phyloP scores from a whole-genome alignment of 129 eudicot genomes.

The Rutidosis leptorrhynchoides region DNA sequence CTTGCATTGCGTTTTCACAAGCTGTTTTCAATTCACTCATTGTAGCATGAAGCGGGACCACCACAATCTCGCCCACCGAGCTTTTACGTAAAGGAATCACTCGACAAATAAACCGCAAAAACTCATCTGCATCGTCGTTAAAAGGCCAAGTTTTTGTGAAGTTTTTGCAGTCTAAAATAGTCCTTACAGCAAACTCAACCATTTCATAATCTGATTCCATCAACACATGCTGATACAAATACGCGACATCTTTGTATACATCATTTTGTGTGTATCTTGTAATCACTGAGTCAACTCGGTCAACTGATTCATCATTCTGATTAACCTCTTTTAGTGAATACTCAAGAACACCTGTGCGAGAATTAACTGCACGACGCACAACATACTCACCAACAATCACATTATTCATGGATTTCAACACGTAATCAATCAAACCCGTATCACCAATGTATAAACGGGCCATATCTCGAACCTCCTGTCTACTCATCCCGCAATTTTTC shows the following conservation, averaged over 20 bases:
- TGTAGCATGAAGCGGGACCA: slow-evolving; percentile 62
- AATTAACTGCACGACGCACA: slow-evolving; percentile 55
- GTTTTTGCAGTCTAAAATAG: slow-evolving; percentile 51
- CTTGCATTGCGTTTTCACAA: slow-evolving; percentile 50
- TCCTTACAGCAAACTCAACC: slow-evolving; percentile 40
- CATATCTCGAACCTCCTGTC: slow-evolving; percentile 83
- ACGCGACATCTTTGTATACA: slow-evolving; percentile 44
- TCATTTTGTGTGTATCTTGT: slow-evolving; percentile 7
- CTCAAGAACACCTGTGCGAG: slow-evolving; percentile 52
- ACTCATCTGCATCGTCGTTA: slow-evolving; percentile 48
- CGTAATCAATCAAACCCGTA: slow-evolving; percentile 83
- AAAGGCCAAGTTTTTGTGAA: slow-evolving; percentile 81
- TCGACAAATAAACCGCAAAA: slow-evolving; percentile 51
- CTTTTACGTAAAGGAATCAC: slow-evolving; percentile 29
- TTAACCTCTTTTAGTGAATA: slow-evolving; percentile 53
- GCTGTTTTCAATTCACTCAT: slow-evolving; percentile 56
- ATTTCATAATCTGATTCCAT: slow-evolving; percentile 42
- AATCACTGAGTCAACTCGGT: slow-evolving; percentile 10
- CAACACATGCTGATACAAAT: slow-evolving; percentile 47
- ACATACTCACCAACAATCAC: slow-evolving; percentile 61
- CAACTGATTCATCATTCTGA: slow-evolving; percentile 14
- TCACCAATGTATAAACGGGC: slow-evolving; percentile 78
- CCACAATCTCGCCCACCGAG: slow-evolving; percentile 44
- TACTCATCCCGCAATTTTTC: slow-evolving; percentile 55
- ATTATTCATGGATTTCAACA: slow-evolving; percentile 74